A percentile compares a stretch with the other conserved stretches of the same genome.
These are phyloP conservation scores for Pichia deserticola DNA, from an alignment of 805 yeast genomes.

Conservation along the genomic window DNA sequence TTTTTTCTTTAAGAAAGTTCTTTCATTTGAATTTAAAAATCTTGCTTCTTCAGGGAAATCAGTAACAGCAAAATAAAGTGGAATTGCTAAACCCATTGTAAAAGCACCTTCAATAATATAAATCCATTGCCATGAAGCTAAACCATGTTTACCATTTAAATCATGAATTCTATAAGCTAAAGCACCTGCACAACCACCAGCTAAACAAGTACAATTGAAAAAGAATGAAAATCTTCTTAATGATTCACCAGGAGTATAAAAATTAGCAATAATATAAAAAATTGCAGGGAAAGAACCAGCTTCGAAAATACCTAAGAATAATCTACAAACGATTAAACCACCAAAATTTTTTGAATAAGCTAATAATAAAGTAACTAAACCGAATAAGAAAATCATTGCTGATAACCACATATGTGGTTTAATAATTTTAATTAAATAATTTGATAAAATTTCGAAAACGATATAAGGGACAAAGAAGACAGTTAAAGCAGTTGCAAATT, in stretches of 20 bases:
- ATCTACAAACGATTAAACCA: slow-evolving; percentile 53
- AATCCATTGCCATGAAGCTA: slow-evolving; percentile 39
- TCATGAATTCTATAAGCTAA: slow-evolving; percentile 58
- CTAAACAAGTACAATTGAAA: slow-evolving; percentile 63
- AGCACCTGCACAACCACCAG: slow-evolving; percentile 75
- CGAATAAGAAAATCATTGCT: slow-evolving; percentile 50
- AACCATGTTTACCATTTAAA: slow-evolving; percentile 39
- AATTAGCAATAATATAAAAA: slow-evolving; percentile 60
- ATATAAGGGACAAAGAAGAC: slow-evolving; percentile 68
- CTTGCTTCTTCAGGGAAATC: slow-evolving; percentile 69
- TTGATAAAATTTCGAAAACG: slow-evolving; percentile 58
- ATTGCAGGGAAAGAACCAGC: slow-evolving; percentile 71
- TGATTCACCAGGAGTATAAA: slow-evolving; percentile 57
- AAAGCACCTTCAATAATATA: slow-evolving; percentile 34
- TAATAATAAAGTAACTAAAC: slow-evolving; percentile 55
- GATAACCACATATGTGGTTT: slow-evolving; percentile 62
- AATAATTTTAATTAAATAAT: slow-evolving; percentile 49
- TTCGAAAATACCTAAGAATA: slow-evolving; percentile 61
- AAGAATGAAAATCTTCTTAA: slow-evolving; percentile 63
- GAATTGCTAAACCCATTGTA: slow-evolving; percentile 28
- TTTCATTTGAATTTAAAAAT: slow-evolving; percentile 45
- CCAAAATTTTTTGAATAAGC: slow-evolving; percentile 56
- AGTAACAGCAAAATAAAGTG: slow-evolving; percentile 41
- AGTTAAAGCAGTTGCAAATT: slow-evolving; percentile 58
- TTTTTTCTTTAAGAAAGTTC: slow-evolving; percentile 47